Conservation (phyloP, 2,329 filamentous ascomycete genomes). For the Chaetomium sp. region DNA sequence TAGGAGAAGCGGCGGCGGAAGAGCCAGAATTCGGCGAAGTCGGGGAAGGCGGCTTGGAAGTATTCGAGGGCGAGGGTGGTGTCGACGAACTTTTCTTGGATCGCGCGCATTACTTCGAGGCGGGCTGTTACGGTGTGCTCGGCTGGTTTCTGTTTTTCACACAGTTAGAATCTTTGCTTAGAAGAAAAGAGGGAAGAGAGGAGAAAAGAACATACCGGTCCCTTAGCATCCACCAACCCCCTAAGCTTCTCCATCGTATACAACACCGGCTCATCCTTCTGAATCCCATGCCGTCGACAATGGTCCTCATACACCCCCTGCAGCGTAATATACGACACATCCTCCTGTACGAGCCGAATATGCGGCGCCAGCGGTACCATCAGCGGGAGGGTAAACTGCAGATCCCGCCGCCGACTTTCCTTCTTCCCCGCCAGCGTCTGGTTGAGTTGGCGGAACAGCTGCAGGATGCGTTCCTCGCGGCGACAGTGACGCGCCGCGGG, state of each 20-base stretch:
- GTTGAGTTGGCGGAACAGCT: conserved; percentile 97
- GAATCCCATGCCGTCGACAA: conserved; percentile 76
- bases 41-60: conserved; percentile 81
- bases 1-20: conserved; percentile 97
- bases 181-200: too few relatives aligned
- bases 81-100: conserved; percentile 90
- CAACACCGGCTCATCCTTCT: conserved; percentile 90
- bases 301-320: conserved; percentile 97
- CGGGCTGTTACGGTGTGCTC: conserved; percentile 68
- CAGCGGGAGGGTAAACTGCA: conserved; percentile 92
- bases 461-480: conserved; percentile 88
- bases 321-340: conserved; percentile 86
- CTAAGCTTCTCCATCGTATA: conserved; percentile 94
- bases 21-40: conserved; percentile 93
- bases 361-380: conserved; percentile 95
- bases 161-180: too few relatives aligned
- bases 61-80: conserved; percentile 77
- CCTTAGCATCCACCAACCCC: conserved; percentile 64
- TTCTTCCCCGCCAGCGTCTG: conserved; percentile 86
- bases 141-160: conserved; percentile 59
- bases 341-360: conserved; percentile 92
- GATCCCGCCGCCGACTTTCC: conserved; percentile 84
- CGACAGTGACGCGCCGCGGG: conserved; percentile 88
- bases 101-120: conserved; percentile 87
- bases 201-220: conserved; percentile 38